phyloP scores from a whole-genome alignment of 371 early-diverging fungal genomes.

The Mortierella sp. region DNA sequence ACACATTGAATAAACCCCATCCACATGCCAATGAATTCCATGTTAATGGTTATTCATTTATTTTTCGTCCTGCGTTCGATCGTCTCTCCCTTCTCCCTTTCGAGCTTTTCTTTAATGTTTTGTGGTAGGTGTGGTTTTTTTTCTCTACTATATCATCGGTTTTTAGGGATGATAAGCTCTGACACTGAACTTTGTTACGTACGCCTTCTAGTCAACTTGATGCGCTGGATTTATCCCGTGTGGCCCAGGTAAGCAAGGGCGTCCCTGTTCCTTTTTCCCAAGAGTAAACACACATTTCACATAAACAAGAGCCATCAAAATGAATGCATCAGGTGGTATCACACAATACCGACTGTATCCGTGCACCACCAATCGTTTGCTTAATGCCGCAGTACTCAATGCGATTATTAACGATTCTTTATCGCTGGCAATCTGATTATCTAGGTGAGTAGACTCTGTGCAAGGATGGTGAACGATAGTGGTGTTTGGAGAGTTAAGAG shows the following conservation, averaged over 20 bases:
- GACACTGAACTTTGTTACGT: conserved; percentile 1
- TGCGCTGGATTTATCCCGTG: conserved; percentile 42
- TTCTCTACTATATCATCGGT: background rate
- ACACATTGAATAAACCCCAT: background rate
- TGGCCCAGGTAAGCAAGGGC: conserved; percentile 44
- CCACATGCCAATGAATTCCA: background rate
- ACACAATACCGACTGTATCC: conserved; percentile 13
- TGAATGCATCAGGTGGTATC: conserved; percentile 14
- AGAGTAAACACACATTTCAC: conserved; percentile 4
- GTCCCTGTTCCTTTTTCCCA: background rate
- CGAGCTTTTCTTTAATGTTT: conserved; percentile 39
- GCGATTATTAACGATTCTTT: background rate
- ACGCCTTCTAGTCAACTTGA: conserved; percentile 27
- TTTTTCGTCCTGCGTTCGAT: conserved; percentile 1
- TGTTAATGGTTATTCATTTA: background rate
- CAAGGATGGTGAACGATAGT: conserved; percentile 28
- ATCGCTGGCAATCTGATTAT: background rate
- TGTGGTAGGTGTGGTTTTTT: conserved; percentile 29
- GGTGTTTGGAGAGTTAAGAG: conserved; percentile 46
- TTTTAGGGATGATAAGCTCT: background rate
- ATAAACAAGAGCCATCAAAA: background rate
- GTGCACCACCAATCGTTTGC: conserved; percentile 7
- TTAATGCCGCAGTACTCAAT: background rate
- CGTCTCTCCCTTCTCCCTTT: conserved; percentile 36
- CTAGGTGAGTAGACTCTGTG: conserved; percentile 28